Evolutionary conservation across 768 basidiomycete genomes (phyloP).

Genomic region (Auricularia sp.): DNA sequence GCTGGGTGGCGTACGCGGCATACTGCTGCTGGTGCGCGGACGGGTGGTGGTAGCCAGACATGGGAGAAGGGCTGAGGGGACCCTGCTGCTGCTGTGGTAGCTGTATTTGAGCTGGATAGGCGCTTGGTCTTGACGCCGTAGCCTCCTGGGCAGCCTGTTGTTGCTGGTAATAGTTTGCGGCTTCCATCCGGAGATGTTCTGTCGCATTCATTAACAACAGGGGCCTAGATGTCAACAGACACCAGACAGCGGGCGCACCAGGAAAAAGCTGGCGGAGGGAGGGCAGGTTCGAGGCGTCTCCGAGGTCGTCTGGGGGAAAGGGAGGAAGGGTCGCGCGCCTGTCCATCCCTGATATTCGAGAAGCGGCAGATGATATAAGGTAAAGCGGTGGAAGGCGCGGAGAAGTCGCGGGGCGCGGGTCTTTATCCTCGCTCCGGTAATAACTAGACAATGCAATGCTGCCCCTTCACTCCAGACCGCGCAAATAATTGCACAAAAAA

Average conservation of each 20-base stretch:
- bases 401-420: not conserved
- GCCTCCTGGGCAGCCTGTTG: not conserved
- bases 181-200: conserved; percentile 1
- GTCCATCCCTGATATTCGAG: not conserved
- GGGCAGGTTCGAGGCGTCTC: not conserved
- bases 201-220: not conserved
- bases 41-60: not conserved
- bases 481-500: too few species aligned
- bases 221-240: not conserved
- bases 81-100: not conserved
- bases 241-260: not conserved
- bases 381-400: not conserved
- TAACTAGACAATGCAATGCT: not conserved
- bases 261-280: conserved; percentile 1
- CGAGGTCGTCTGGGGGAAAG: not conserved
- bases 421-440: not conserved
- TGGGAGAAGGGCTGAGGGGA: not conserved
- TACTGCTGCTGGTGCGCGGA: not conserved
- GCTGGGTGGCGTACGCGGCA: not conserved
- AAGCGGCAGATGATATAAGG: not conserved
- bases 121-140: not conserved
- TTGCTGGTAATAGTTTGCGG: conserved; percentile 1
- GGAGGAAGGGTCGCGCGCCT: not conserved
- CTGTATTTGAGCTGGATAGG: not conserved
- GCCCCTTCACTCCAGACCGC: not conserved